A percentile compares a stretch with the other conserved stretches of the same genome.
These are phyloP conservation scores for Diophrys sp. DNA, from an alignment of 73 alveolate species.

Conservation along the genomic window DNA sequence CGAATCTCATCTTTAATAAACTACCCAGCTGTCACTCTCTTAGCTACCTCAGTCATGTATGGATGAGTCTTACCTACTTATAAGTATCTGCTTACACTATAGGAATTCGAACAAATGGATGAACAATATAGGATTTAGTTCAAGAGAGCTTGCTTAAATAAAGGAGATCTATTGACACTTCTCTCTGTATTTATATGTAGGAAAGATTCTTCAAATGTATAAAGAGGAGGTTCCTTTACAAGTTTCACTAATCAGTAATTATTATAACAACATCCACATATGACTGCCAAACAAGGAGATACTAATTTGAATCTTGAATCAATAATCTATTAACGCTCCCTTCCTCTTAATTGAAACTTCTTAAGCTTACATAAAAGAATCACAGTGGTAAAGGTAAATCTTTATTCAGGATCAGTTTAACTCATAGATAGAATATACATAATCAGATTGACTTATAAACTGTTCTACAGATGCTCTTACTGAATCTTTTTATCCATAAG, in stretches of 20 bases:
- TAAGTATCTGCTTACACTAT: slow-evolving; percentile 81
- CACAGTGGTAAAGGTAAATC: no score
- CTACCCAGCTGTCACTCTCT: slow-evolving; percentile 37
- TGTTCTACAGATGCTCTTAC: no score
- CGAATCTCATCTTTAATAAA: slow-evolving; percentile 7
- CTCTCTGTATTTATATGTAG: slow-evolving; percentile 1
- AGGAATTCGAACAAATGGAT: slow-evolving; percentile 95
- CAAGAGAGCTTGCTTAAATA: slow-evolving; percentile 80
- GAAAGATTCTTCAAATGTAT: slow-evolving; percentile 23
- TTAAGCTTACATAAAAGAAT: no score
- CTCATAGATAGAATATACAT: no score
- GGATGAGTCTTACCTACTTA: slow-evolving; percentile 65
- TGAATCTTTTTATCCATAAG: no score
- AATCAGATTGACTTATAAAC: no score
- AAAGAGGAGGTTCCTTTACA: slow-evolving; percentile 9
- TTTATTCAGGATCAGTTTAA: no score
- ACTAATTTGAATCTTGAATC: no score
- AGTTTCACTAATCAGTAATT: not conserved
- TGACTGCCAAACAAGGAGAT: not conserved
- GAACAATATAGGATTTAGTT: slow-evolving; percentile 87
- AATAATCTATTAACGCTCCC: no score
- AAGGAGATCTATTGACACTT: slow-evolving; percentile 31
- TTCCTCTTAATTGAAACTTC: no score
- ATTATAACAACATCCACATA: slow-evolving; percentile 11
- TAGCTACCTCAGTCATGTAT: slow-evolving; percentile 15